These are phyloP conservation scores for Alternaria sp. DNA, from an alignment of 2,329 filamentous ascomycete genomes.

Conservation along the genomic window DNA sequence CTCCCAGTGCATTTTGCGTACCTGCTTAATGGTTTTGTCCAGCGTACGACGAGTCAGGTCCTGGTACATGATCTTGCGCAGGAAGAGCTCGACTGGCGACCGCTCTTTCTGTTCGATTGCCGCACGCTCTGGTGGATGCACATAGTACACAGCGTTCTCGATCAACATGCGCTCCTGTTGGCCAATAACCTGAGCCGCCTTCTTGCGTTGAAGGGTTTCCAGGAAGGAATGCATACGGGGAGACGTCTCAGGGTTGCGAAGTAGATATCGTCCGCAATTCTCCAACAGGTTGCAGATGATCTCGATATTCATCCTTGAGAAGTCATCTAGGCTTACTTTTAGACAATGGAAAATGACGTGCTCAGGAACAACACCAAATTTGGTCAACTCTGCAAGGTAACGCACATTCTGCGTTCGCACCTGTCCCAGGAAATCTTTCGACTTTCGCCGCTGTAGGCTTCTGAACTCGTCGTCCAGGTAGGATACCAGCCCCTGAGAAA, in stretches of 20 bases:
- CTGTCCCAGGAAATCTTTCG: slow-evolving; percentile 95
- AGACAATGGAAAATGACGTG: slow-evolving; percentile 99
- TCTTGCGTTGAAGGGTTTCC: slow-evolving; percentile 94
- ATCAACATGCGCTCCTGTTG: slow-evolving; percentile 98
- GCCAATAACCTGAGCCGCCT: slow-evolving; percentile 91
- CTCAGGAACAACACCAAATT: slow-evolving; percentile 96
- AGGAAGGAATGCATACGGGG: slow-evolving; percentile 93
- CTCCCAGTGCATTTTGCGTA: slow-evolving; percentile 97
- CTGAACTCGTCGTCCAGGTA: slow-evolving; percentile 97
- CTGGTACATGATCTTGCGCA: slow-evolving; percentile 89
- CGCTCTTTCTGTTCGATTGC: slow-evolving; percentile 97
- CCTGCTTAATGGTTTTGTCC: slow-evolving; percentile 90
- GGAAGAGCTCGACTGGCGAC: slow-evolving; percentile 89
- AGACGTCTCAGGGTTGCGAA: slow-evolving; percentile 90
- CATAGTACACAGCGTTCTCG: slow-evolving; percentile 97
- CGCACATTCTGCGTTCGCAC: slow-evolving; percentile 93
- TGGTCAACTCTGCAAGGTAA: slow-evolving; percentile 96
- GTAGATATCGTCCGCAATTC: slow-evolving; percentile 92
- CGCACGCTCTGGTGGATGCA: slow-evolving; percentile 90
- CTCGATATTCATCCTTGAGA: slow-evolving; percentile 98
- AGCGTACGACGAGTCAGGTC: slow-evolving; percentile 95
- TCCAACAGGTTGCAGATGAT: slow-evolving; percentile 96
- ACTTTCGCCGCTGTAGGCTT: slow-evolving; percentile 93
- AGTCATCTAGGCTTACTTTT: slow-evolving; percentile 96
- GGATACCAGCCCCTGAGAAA: slow-evolving; percentile 88